These are phyloP conservation scores for Phialocephala sp. DNA, from an alignment of 2,329 filamentous ascomycete genomes.

Conservation along the genomic window DNA sequence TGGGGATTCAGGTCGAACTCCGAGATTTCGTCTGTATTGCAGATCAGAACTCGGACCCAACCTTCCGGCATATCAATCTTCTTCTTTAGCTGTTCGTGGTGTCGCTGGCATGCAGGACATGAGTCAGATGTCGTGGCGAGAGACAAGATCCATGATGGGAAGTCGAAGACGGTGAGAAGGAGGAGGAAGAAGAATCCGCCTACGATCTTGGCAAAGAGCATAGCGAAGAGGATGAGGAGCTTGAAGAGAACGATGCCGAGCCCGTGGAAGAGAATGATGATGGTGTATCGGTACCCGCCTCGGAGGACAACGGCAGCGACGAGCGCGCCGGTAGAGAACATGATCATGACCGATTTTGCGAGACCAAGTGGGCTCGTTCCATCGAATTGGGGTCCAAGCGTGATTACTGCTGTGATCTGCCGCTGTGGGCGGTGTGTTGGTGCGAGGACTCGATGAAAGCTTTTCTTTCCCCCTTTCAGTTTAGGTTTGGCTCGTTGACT, in stretches of 20 bases:
- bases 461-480: no score
- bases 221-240: background rate
- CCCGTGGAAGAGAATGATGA: background rate
- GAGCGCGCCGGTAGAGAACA: background rate
- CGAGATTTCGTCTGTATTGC: background rate
- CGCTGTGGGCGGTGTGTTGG: no score
- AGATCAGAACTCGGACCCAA: background rate
- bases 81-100: background rate
- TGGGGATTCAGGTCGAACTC: background rate
- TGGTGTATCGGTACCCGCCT: background rate
- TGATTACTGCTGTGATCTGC: no score
- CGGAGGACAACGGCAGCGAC: background rate
- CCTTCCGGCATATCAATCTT: background rate
- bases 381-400: no score
- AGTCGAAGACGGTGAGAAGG: background rate
- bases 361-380: background rate
- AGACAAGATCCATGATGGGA: background rate
- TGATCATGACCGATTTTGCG: background rate
- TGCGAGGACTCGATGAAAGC: no score
- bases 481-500: no score
- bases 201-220: background rate
- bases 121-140: background rate
- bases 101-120: background rate
- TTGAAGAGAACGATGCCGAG: background rate
- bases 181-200: conserved; percentile 3